These are phyloP conservation scores for Mrakia blollopis DNA, from an alignment of 768 basidiomycete genomes.

Conservation along the genomic window DNA sequence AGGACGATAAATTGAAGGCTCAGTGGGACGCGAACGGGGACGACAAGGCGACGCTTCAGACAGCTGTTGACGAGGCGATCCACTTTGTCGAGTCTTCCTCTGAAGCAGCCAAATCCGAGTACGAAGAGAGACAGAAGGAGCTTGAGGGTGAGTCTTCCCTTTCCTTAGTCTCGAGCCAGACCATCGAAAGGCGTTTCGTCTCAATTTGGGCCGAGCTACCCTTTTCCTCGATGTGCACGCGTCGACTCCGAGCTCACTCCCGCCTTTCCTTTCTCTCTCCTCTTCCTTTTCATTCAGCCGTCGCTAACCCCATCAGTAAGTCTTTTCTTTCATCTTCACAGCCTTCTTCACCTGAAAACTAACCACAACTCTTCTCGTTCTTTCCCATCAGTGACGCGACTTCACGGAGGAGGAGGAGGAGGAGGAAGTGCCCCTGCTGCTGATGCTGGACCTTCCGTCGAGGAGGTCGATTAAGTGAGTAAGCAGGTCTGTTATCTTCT, in stretches of 20 bases:
- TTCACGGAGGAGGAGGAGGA: too few relatives aligned
- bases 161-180: too few relatives aligned
- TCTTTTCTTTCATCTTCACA: too few relatives aligned
- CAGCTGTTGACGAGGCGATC: conserved; percentile 74
- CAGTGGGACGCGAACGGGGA: conserved; percentile 62
- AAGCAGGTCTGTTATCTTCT: too few relatives aligned
- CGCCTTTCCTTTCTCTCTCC: too few relatives aligned
- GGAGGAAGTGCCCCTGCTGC: too few relatives aligned
- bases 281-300: conserved; percentile 36
- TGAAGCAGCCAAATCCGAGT: conserved; percentile 89
- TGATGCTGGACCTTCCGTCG: too few relatives aligned
- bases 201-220: too few relatives aligned
- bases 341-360: not conserved
- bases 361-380: not conserved
- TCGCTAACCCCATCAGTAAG: conserved; percentile 60
- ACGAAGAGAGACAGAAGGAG: conserved; percentile 88
- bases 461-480: too few relatives aligned
- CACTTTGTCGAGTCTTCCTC: conserved; percentile 77
- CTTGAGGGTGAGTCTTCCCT: conserved; percentile 51
- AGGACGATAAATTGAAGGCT: conserved; percentile 64
- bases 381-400: not conserved
- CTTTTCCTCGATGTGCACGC: too few relatives aligned
- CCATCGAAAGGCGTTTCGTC: too few relatives aligned
- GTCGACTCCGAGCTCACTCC: too few relatives aligned
- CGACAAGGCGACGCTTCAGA: conserved; percentile 78